phyloP scores from a whole-genome alignment of 352 stramenopile genomes.

The Pilasporangium apinafurcum region DNA sequence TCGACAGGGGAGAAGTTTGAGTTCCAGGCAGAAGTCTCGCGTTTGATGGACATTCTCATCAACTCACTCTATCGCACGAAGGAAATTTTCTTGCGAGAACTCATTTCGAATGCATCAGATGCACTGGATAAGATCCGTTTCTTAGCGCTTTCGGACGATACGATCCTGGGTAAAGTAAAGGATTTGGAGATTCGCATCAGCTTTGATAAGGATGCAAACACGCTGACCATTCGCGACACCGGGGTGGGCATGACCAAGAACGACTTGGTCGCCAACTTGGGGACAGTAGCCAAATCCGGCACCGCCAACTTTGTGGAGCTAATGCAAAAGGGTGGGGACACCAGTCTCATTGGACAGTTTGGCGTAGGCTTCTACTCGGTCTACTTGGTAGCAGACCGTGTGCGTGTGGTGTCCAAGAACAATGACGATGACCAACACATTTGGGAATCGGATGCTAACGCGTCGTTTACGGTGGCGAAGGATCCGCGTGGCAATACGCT shows the following conservation, averaged over 20 bases:
- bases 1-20: constrained; percentile 79
- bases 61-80: constrained; percentile 93
- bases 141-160: constrained; percentile 95
- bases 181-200: constrained; percentile 97
- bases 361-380: constrained; percentile 99
- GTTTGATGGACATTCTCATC: constrained; percentile 98
- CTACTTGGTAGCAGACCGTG: constrained; percentile 95
- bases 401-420: constrained; percentile 97
- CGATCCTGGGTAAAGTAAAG: constrained; percentile 87
- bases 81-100: constrained; percentile 98
- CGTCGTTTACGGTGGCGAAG: constrained; percentile 94
- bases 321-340: constrained; percentile 87
- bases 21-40: constrained; percentile 96
- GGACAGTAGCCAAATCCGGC: constrained; percentile 97
- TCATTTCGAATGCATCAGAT: constrained; percentile 99
- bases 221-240: constrained; percentile 97
- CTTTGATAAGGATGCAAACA: constrained; percentile 94
- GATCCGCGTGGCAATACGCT: constrained; percentile 96
- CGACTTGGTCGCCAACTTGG: constrained; percentile 95
- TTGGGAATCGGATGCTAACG: constrained; percentile 97
- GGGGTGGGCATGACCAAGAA: constrained; percentile 99
- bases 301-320: constrained; percentile 99
- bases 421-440: constrained; percentile 97
- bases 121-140: constrained; percentile 99
- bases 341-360: constrained; percentile 98